A percentile compares a stretch with the other conserved stretches of the same genome.
Conservation (phyloP, 371 early-diverging fungal species). For the Dinochytrium kinnereticum region DNA sequence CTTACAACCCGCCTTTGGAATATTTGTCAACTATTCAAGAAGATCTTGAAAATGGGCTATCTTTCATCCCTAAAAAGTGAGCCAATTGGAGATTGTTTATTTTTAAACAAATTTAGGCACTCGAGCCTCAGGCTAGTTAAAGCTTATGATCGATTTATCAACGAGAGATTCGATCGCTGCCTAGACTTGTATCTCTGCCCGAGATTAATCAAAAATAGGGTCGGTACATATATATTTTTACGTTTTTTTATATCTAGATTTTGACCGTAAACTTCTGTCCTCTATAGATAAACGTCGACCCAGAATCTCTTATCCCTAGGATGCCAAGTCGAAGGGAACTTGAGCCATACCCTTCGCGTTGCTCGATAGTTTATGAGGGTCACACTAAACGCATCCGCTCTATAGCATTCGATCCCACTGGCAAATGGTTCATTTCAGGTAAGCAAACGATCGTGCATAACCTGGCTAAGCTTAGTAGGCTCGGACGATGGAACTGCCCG, state of each 20-base stretch:
- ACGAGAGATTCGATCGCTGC: constrained; percentile 95
- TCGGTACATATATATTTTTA: constrained; percentile 14
- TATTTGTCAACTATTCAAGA: constrained; percentile 65
- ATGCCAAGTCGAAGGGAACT: constrained; percentile 95
- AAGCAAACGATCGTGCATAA: too few relatives aligned
- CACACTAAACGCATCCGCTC: constrained; percentile 82
- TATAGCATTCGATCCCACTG: constrained; percentile 87
- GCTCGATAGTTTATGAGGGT: constrained; percentile 80
- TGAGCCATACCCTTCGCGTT: constrained; percentile 89
- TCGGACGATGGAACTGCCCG: constrained; percentile 88
- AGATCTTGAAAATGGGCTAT: constrained; percentile 40
- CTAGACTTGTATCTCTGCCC: constrained; percentile 96
- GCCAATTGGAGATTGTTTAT: not conserved
- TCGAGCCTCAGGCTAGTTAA: constrained; percentile 82
- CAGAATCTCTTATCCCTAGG: constrained; percentile 91
- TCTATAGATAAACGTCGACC: constrained; percentile 78
- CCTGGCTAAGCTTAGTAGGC: too few relatives aligned
- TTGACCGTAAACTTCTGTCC: not conserved
- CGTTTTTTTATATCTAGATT: not conserved
- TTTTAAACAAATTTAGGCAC: constrained; percentile 43
- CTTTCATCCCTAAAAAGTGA: constrained; percentile 85
- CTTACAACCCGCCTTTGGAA: constrained; percentile 98
- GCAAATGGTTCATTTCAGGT: constrained; percentile 85
- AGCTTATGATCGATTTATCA: constrained; percentile 82
- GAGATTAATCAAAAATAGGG: constrained; percentile 83